Base-by-base conservation (phyloP, 176 grass and related monocot genomes). In the Juncus effusus region DNA sequence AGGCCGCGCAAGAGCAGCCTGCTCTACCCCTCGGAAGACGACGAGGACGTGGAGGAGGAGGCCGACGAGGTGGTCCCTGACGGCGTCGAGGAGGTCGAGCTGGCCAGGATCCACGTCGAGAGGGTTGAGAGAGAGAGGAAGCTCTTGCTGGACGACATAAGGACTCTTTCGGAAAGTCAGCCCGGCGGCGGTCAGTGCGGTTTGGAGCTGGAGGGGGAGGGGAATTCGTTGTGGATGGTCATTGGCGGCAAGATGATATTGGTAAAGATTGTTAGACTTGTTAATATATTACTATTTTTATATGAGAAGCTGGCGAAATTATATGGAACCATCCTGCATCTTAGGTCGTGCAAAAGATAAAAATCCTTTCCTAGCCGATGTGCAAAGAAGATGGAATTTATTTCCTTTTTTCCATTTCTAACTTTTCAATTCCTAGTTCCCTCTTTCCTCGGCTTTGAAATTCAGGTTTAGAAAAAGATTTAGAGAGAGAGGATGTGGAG, bases 21-120 rank as follows among this genome's bases (percentile, higher is more conserved):
- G 77, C 78, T 81, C 13, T 99, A 99, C 80, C 85, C 89, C 63
- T 99, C 85, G 37, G 94, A 99, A 56, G 94, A 84, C 38, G 82
- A 99, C 38, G 94, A 99, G 84, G 94, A 99, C 84, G 53, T 93
- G 58, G 94, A 93, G 81, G 94, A 99, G 80, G 94, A 99, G 76
- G 85, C 94, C 68, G 88, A 99, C 44, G 88, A 99, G 85, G 88
- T 99, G 64, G 94, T 99, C 36, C 94, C 94, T 60, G 94, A 93
- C 93, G 94, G 94, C 75, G 94, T 99, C 38, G 88, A 99, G 84
- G 94, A 99, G 81, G 94, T 99, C 58, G 94, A 99, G 52, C 89
- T 99, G 74, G 94, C 94, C 55, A 99, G 84, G 78, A 86, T 99
- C 77, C 86, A 78, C 62, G 85, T 99, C 0, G 94, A 99, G 81